A percentile compares a stretch with the other conserved stretches of the same genome.
Evolutionary conservation across 177 flowering plant species (phyloP).

Genomic region (Vitis hybrid): DNA sequence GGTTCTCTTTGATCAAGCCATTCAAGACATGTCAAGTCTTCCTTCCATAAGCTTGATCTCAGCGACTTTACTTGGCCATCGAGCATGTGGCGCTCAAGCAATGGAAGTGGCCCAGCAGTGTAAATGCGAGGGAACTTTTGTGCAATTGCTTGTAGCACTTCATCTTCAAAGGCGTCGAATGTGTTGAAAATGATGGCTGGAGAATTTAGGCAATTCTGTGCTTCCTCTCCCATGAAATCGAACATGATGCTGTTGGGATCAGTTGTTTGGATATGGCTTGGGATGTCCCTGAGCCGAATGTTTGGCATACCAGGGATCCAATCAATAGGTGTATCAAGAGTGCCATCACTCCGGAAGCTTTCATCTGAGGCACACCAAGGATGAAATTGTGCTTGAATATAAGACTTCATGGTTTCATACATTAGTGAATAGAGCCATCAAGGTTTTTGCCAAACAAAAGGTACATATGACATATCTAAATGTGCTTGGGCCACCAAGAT

Average conservation of each 20-base stretch:
- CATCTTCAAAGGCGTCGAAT: slow-evolving; percentile 34
- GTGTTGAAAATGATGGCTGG: slow-evolving; percentile 47
- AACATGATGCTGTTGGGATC: slow-evolving; percentile 27
- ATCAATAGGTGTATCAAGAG: slow-evolving; percentile 22
- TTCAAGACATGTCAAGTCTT: slow-evolving; percentile 19
- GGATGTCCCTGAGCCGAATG: slow-evolving; percentile 29
- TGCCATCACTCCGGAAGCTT: slow-evolving; percentile 25
- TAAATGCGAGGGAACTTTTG: slow-evolving; percentile 26
- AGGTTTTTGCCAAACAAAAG: neutral
- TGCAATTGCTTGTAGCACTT: slow-evolving; percentile 28
- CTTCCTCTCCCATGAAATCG: slow-evolving; percentile 20
- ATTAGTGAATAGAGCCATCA: neutral
- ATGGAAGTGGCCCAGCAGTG: slow-evolving; percentile 33
- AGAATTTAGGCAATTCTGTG: slow-evolving; percentile 17
- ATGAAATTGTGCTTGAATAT: neutral
- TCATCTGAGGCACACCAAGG: slow-evolving; percentile 23
- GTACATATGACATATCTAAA: too few relatives aligned
- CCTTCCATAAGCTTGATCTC: slow-evolving; percentile 33
- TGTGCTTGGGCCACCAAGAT: too few relatives aligned
- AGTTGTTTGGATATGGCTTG: slow-evolving; percentile 28
- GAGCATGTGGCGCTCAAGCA: slow-evolving; percentile 9
- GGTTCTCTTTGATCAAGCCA: slow-evolving; percentile 35
- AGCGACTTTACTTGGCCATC: slow-evolving; percentile 6
- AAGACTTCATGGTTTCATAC: neutral
- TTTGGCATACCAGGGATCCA: slow-evolving; percentile 35